phyloP scores from a whole-genome alignment of 805 yeast genomes.

The Lipomyces anomalus region DNA sequence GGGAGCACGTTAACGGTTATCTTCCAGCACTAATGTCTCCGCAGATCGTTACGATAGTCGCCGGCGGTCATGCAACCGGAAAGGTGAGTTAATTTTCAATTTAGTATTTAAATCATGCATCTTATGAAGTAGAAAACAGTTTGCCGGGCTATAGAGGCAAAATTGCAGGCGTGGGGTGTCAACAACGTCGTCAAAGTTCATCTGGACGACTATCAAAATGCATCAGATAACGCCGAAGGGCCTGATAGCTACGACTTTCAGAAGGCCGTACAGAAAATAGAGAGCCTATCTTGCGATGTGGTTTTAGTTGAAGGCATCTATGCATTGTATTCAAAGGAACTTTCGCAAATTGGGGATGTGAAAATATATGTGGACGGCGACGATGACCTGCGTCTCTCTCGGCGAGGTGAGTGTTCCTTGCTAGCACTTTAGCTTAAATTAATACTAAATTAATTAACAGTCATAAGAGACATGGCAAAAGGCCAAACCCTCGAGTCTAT shows the following conservation, averaged over 20 bases:
- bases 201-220: background rate
- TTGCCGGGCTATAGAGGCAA: constrained; percentile 19
- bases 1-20: too few relatives aligned
- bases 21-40: too few relatives aligned
- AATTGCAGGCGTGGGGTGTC: background rate
- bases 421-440: too few relatives aligned
- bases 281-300: constrained; percentile 27
- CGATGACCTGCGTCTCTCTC: constrained; percentile 74
- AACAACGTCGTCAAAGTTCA: background rate
- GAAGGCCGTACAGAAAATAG: background rate
- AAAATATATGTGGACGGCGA: constrained; percentile 78
- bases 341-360: constrained; percentile 54
- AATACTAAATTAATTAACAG: too few relatives aligned
- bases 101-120: too few relatives aligned
- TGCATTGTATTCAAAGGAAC: constrained; percentile 58
- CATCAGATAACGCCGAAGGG: background rate
- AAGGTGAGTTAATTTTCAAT: too few relatives aligned
- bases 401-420: too few relatives aligned
- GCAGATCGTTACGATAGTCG: constrained; percentile 44
- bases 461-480: constrained; percentile 32
- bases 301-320: constrained; percentile 70
- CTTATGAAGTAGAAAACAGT: too few relatives aligned
- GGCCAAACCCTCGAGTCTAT: constrained; percentile 27
- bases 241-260: background rate
- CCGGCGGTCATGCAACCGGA: constrained; percentile 62